Evolutionary conservation across 2,329 filamentous ascomycete genomes (phyloP).

Genomic region (Diaporthe vexans): DNA sequence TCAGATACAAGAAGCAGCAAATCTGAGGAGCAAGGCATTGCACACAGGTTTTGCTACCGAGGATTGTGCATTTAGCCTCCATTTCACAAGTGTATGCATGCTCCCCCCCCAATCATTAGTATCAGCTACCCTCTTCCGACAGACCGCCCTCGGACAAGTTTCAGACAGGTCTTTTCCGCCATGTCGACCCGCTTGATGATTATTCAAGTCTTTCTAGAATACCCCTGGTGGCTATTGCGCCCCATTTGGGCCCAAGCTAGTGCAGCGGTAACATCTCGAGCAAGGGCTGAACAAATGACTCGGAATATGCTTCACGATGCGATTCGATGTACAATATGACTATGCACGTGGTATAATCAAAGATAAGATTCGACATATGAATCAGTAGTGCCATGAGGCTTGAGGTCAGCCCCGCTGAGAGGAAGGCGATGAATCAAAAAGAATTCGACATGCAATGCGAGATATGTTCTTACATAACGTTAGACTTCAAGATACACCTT

Average conservation of each 20-base stretch:
- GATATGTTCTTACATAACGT: neutral
- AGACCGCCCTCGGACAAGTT: neutral
- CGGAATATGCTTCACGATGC: slow-evolving; percentile 1
- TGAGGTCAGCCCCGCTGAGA: neutral
- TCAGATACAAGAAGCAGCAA: too few relatives aligned
- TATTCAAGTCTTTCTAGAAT: neutral
- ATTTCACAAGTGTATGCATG: neutral
- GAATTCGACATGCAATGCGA: neutral
- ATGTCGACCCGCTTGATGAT: neutral
- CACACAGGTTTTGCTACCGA: neutral
- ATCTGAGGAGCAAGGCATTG: neutral
- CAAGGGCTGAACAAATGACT: neutral
- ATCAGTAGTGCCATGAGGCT: neutral
- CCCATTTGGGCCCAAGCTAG: neutral
- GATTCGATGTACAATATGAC: neutral
- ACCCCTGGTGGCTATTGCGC: neutral
- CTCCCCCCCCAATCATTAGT: neutral
- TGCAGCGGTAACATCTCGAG: neutral
- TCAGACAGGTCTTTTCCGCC: neutral
- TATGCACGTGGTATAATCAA: neutral
- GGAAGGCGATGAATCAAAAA: neutral
- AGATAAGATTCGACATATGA: neutral
- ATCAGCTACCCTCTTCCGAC: neutral
- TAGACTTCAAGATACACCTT: neutral
- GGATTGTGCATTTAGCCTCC: too few relatives aligned